Evolutionary conservation across 148 eudicot genomes (phyloP).

Genomic region (Silene latifolia): DNA sequence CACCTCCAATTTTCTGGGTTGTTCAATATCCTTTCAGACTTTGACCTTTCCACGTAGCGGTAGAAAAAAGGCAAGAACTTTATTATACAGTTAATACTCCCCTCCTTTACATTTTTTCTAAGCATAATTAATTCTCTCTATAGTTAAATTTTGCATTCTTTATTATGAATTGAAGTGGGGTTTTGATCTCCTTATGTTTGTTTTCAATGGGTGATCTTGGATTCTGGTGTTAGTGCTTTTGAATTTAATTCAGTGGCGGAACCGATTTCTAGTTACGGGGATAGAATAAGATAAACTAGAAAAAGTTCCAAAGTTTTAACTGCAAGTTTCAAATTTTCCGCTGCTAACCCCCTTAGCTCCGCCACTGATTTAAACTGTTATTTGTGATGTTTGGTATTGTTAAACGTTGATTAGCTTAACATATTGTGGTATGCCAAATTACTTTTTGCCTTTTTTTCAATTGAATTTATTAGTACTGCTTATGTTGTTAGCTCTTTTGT

Average conservation of each 20-base stretch:
- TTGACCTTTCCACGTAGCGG: conserved; percentile 1
- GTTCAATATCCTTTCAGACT: conserved; percentile 3
- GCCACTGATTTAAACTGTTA: background rate
- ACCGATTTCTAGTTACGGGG: background rate
- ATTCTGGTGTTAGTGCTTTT: background rate
- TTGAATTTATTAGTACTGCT: background rate
- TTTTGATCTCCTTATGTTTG: no score
- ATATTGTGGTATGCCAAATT: conserved; percentile 15
- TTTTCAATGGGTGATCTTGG: no score
- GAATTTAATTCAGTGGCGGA: conserved; percentile 1
- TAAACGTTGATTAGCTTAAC: background rate
- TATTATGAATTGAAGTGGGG: background rate
- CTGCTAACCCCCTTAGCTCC: no score
- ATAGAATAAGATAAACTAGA: no score
- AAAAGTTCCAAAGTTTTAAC: no score
- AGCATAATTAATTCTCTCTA: conserved; percentile 1
- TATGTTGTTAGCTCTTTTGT: background rate
- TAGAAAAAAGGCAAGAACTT: background rate
- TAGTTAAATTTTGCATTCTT: conserved; percentile 9
- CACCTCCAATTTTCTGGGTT: conserved; percentile 13
- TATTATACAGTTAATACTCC: background rate
- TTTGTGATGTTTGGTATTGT: no score
- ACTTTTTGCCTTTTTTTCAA: background rate
- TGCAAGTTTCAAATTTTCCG: background rate
- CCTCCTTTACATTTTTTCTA: background rate